Evolutionary conservation across 2,329 filamentous ascomycete genomes (phyloP).

Genomic region (Talaromyces sp.): DNA sequence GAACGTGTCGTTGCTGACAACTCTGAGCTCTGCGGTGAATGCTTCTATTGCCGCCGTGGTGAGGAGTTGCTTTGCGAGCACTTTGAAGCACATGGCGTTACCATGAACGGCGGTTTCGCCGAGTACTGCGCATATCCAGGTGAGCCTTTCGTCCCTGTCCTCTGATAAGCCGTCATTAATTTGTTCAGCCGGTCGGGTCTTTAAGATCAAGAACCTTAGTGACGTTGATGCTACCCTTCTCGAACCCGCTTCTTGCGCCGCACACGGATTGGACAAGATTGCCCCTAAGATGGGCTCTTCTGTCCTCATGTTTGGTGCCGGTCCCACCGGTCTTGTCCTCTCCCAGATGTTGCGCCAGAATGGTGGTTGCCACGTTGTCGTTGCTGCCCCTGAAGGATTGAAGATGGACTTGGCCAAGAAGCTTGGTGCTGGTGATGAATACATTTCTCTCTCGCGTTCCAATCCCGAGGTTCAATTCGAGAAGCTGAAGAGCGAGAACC

Average conservation of each 20-base stretch:
- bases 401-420: conserved; percentile 66
- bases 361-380: conserved; percentile 66
- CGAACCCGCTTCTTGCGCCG: conserved; percentile 66
- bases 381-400: conserved; percentile 65
- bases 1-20: conserved; percentile 59
- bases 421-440: conserved; percentile 49
- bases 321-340: conserved; percentile 63
- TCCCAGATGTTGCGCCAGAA: conserved; percentile 63
- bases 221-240: conserved; percentile 66
- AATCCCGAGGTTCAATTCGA: conserved; percentile 59
- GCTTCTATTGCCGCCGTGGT: conserved; percentile 70
- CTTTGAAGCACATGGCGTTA: conserved; percentile 59
- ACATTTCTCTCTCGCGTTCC: conserved; percentile 45
- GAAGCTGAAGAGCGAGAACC: conserved; percentile 61
- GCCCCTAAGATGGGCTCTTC: conserved; percentile 61
- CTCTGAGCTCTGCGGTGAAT: conserved; percentile 64
- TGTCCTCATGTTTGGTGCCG: conserved; percentile 64
- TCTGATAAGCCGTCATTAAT: conserved; percentile 5
- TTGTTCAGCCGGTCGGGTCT: conserved; percentile 52
- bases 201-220: conserved; percentile 62
- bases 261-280: conserved; percentile 67
- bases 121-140: conserved; percentile 60
- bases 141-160: conserved; percentile 20
- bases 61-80: conserved; percentile 67
- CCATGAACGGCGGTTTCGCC: conserved; percentile 67